phyloP scores from a whole-genome alignment of 768 basidiomycete species.

The Pleurotus tuoliensis region DNA sequence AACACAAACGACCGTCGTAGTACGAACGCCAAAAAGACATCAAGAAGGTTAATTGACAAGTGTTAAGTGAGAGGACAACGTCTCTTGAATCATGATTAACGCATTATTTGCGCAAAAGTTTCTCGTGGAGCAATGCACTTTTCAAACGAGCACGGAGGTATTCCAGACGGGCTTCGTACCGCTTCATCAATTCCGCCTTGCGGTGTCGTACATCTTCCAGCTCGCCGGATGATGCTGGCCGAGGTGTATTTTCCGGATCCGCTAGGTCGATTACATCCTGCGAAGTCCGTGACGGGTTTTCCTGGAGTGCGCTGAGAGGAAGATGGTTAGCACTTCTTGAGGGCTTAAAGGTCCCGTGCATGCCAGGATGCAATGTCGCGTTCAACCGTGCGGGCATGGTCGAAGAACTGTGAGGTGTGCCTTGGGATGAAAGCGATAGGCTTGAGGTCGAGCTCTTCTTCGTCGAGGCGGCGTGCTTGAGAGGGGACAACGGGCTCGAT shows the following conservation, averaged over 20 bases:
- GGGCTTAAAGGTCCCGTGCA: conserved; percentile 45
- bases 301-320: conserved; percentile 45
- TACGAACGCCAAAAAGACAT: not conserved
- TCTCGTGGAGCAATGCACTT: conserved; percentile 81
- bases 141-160: conserved; percentile 80
- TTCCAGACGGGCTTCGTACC: conserved; percentile 75
- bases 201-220: conserved; percentile 67
- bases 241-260: conserved; percentile 24
- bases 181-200: conserved; percentile 63
- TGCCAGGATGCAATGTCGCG: conserved; percentile 27
- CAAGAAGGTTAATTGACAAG: not conserved
- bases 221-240: conserved; percentile 46
- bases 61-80: too few species aligned
- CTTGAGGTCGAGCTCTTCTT: conserved; percentile 4
- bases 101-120: conserved; percentile 58
- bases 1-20: too few species aligned
- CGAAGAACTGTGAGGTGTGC: conserved; percentile 28
- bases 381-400: conserved; percentile 18
- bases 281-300: conserved; percentile 34
- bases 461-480: not conserved
- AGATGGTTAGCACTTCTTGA: conserved; percentile 44
- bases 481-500: not conserved
- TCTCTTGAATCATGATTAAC: not conserved
- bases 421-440: conserved; percentile 4
- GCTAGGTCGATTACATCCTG: conserved; percentile 15